These are phyloP conservation scores for Mycena venus DNA, from an alignment of 768 basidiomycete species.

Conservation along the genomic window DNA sequence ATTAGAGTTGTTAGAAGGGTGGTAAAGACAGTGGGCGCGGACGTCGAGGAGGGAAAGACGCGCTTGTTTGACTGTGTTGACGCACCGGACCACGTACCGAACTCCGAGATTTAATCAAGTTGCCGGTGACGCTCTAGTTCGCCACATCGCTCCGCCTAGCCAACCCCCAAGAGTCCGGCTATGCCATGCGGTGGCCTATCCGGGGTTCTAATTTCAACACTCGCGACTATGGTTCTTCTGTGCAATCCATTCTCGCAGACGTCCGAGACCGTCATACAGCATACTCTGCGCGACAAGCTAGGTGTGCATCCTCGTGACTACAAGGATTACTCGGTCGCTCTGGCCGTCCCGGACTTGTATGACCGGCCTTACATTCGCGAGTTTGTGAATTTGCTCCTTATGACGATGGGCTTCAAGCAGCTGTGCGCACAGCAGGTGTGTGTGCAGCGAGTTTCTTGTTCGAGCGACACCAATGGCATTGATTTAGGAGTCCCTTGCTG, in stretches of 20 bases:
- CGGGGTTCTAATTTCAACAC: conserved; percentile 87
- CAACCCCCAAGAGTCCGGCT: conserved; percentile 77
- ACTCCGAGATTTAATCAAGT: too few species aligned
- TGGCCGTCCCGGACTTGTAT: conserved; percentile 94
- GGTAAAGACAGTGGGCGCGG: too few species aligned
- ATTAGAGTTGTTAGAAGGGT: too few species aligned
- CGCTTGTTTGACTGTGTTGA: too few species aligned
- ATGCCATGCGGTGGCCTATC: conserved; percentile 86
- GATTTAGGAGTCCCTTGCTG: conserved; percentile 87
- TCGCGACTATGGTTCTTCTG: conserved; percentile 75
- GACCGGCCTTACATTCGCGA: conserved; percentile 88
- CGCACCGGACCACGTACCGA: too few species aligned
- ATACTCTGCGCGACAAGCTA: conserved; percentile 72
- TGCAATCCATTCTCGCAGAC: conserved; percentile 81
- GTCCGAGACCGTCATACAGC: conserved; percentile 77
- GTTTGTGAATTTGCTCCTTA: conserved; percentile 78
- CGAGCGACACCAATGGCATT: neutral
- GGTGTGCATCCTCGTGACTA: conserved; percentile 66
- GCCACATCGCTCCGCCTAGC: conserved; percentile 76
- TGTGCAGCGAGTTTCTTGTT: neutral
- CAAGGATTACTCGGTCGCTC: conserved; percentile 88
- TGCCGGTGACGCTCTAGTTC: too few species aligned
- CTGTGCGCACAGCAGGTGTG: conserved; percentile 91
- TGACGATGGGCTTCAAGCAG: conserved; percentile 92
- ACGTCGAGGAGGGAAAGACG: too few species aligned